These are phyloP conservation scores for Ophiostoma montium DNA, from an alignment of 2,329 filamentous ascomycete genomes.

Conservation along the genomic window DNA sequence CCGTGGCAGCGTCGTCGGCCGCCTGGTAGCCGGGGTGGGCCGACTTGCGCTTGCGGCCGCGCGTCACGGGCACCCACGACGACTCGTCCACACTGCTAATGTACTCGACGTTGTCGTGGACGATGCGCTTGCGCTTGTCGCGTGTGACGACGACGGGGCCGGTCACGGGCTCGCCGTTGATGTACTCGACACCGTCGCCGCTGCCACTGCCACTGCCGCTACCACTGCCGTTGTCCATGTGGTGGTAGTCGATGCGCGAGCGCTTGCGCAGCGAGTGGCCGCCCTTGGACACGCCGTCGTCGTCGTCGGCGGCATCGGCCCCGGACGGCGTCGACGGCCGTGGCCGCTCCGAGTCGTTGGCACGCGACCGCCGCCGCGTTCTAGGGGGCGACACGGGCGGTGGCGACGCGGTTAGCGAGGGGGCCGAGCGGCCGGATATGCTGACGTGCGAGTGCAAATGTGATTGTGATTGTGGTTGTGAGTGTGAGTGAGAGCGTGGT, in stretches of 20 bases:
- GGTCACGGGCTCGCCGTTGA: conserved; percentile 1
- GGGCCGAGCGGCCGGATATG: conserved; percentile 14
- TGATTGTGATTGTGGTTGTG: not conserved
- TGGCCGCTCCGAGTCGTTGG: conserved; percentile 24
- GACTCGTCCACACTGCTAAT: not conserved
- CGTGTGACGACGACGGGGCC: not conserved
- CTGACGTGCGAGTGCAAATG: not conserved
- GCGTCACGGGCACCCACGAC: conserved; percentile 9
- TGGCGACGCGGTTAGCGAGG: conserved; percentile 23
- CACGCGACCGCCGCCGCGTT: conserved; percentile 29
- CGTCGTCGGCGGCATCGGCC: conserved; percentile 21
- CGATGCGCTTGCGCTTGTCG: not conserved
- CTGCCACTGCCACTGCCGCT: not conserved
- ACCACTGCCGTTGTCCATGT: conserved; percentile 34
- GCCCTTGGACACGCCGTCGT: conserved; percentile 37
- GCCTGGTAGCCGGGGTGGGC: not conserved
- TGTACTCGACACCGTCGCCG: conserved; percentile 20
- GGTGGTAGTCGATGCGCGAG: conserved; percentile 42
- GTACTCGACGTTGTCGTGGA: conserved; percentile 15
- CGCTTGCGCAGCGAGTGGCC: conserved; percentile 45
- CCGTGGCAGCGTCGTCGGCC: conserved; percentile 20
- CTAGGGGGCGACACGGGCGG: conserved; percentile 15
- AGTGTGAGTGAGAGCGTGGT: not conserved
- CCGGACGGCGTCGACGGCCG: conserved; percentile 22
- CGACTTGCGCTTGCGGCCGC: conserved; percentile 20